phyloP scores from a whole-genome alignment of 495 filamentous ascomycete genomes.

The Oidiodendron maius region DNA sequence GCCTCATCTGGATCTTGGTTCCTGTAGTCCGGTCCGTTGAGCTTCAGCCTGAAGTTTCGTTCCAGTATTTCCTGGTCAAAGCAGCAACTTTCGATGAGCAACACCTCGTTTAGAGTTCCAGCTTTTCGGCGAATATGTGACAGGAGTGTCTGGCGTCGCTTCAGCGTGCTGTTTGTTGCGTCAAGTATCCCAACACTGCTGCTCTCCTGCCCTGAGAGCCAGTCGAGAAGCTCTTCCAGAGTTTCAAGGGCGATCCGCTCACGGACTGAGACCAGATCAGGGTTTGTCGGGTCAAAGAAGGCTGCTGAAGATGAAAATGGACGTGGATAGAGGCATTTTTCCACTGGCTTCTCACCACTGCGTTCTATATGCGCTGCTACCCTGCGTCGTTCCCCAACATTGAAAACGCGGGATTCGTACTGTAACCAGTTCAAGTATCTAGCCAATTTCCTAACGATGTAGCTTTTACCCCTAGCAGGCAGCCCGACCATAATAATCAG shows the following conservation, averaged over 20 bases:
- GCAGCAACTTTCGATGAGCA: neutral
- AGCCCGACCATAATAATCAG: neutral
- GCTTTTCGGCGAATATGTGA: neutral
- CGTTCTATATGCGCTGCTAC: neutral
- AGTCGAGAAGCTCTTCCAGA: neutral
- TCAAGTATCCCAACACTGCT: neutral
- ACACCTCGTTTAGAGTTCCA: neutral
- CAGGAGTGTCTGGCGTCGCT: neutral
- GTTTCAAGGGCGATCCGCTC: neutral
- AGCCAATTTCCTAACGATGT: neutral
- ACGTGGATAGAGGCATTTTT: neutral
- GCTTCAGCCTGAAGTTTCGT: neutral
- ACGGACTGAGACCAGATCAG: neutral
- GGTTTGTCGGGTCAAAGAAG: neutral
- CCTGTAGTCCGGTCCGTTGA: neutral
- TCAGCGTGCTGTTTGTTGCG: neutral
- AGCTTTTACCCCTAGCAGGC: neutral
- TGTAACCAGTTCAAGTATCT: neutral
- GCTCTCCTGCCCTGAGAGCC: neutral
- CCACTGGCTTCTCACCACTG: neutral
- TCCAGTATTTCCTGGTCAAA: neutral
- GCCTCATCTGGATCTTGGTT: neutral
- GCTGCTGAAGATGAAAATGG: neutral
- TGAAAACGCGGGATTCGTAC: neutral
- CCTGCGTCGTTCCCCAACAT: neutral